phyloP scores from a whole-genome alignment of 2,329 filamentous ascomycete species.

The Verticillium alfalfae region DNA sequence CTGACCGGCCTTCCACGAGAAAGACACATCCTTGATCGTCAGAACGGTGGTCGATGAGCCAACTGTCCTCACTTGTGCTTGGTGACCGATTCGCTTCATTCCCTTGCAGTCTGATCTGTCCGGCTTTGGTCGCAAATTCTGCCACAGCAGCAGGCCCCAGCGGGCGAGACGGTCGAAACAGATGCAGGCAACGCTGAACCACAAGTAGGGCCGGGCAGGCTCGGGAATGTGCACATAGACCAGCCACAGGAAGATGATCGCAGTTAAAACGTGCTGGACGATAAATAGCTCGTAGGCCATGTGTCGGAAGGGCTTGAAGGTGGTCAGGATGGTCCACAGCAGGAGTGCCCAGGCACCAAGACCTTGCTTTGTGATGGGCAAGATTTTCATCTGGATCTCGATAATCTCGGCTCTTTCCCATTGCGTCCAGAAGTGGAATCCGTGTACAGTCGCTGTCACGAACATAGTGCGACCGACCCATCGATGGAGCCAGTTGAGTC shows the following conservation, averaged over 20 bases:
- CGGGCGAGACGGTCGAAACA: conserved; percentile 56
- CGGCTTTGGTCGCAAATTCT: conserved; percentile 41
- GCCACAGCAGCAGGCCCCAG: conserved; percentile 40
- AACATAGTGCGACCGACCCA: conserved; percentile 68
- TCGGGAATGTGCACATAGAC: conserved; percentile 57
- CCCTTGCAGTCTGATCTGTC: conserved; percentile 38
- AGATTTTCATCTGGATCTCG: conserved; percentile 52
- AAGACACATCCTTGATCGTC: conserved; percentile 55
- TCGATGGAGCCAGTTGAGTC: conserved; percentile 67
- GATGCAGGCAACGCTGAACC: conserved; percentile 60
- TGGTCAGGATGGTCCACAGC: conserved; percentile 17
- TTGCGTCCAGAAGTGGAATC: conserved; percentile 62
- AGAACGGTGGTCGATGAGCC: conserved; percentile 49
- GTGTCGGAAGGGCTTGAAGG: conserved; percentile 15
- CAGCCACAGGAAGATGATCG: conserved; percentile 48
- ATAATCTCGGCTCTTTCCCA: conserved; percentile 59
- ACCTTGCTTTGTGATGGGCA: conserved; percentile 21
- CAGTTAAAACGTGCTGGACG: conserved; percentile 17
- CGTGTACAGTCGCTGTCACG: conserved; percentile 62
- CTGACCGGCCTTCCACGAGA: conserved; percentile 26
- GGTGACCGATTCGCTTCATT: conserved; percentile 45
- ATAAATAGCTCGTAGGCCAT: conserved; percentile 21
- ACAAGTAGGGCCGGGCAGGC: conserved; percentile 56
- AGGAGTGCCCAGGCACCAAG: conserved; percentile 18
- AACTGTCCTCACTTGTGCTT: conserved; percentile 40